Evolutionary conservation across 2,329 filamentous ascomycete species (phyloP), one percentile per base, ranked within the genome.

Genomic region (Trichoderma citrinoviride): DNA sequence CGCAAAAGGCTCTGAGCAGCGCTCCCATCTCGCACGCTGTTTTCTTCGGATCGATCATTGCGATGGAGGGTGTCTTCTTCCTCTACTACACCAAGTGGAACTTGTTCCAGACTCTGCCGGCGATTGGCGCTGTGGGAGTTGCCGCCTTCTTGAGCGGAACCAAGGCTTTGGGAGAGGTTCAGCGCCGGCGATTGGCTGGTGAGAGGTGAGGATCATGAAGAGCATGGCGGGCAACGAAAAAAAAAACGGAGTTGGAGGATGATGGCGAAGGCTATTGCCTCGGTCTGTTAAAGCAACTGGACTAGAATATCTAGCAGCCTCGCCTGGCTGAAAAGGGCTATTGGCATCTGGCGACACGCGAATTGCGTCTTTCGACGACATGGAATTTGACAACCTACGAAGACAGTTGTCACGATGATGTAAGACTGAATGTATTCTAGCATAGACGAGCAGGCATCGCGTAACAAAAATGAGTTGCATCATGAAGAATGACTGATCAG

Each of bases 1-100:
- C 95, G 1, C 77, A 85, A 60, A 90, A 90, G 75, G 94, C 95
- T 8, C 78, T 97, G 57, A 81, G 86, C 65, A 82, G 85, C 23
- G 91, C 92, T 1, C 94, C 95, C 2, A 71, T 97, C 49, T 89
- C 94, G 5, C 94, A 99, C 75, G 81, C 82, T 33, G 77, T 93
- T 40, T 99, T 98, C 82, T 90, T 96, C 70, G 91, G 90, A 58
- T 97, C 93, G 5, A 87, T 99, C 64, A 67, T 97, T 44, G 87
- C 88, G 23, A 91, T 99, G 82, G 95, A 99, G 77, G 90, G 86
- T 17, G 88, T 97, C 64, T 97, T 99, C 80, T 94, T 95, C 81
- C 80, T 97, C 70, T 99, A 99, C 84, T 98, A 98, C 79, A 90
- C 86, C 61, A 87, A 81, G 73, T 97, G 94, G 93, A 97, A 89